Evolutionary conservation across 208 protist genomes (phyloP).

Genomic region (Phytomonas sp.): DNA sequence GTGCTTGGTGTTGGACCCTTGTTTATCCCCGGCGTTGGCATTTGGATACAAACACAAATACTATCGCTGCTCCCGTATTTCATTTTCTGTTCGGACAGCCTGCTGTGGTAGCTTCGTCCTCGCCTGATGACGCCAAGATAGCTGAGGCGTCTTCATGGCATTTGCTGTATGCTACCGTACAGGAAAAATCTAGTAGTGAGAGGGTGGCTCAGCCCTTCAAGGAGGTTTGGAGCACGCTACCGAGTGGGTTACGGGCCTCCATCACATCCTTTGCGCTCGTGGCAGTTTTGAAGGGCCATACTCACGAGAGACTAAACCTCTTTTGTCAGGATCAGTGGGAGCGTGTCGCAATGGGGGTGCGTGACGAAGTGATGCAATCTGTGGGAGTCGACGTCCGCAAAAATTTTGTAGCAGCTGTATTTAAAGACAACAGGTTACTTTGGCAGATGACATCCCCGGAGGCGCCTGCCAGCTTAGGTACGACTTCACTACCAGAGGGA

Average conservation of each 20-base stretch:
- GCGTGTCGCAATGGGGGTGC: neutral
- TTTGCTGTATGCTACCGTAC: slow-evolving; percentile 18
- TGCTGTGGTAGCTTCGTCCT: neutral
- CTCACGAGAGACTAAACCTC: neutral
- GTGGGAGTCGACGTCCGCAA: neutral
- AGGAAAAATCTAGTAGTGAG: neutral
- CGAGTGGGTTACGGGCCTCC: neutral
- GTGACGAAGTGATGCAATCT: neutral
- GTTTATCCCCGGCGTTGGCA: slow-evolving; percentile 50
- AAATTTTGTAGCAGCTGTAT: neutral
- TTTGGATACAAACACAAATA: slow-evolving; percentile 29
- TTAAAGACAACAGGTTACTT: neutral
- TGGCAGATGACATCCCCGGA: neutral
- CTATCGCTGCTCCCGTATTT: slow-evolving; percentile 33
- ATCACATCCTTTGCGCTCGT: neutral
- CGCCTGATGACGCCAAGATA: neutral
- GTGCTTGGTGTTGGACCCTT: slow-evolving; percentile 27
- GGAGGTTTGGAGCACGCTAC: neutral
- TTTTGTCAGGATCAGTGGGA: neutral
- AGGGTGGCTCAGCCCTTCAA: neutral
- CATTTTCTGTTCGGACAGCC: slow-evolving; percentile 30
- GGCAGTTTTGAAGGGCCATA: neutral
- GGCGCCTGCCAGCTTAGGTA: neutral
- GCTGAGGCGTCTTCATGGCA: slow-evolving; percentile 16
- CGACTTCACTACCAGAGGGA: neutral